Percentiles rank a stretch among this genome's conserved stretches.
Evolutionary conservation across 2,329 filamentous ascomycete genomes (phyloP).

Genomic region (Colletotrichum lini): DNA sequence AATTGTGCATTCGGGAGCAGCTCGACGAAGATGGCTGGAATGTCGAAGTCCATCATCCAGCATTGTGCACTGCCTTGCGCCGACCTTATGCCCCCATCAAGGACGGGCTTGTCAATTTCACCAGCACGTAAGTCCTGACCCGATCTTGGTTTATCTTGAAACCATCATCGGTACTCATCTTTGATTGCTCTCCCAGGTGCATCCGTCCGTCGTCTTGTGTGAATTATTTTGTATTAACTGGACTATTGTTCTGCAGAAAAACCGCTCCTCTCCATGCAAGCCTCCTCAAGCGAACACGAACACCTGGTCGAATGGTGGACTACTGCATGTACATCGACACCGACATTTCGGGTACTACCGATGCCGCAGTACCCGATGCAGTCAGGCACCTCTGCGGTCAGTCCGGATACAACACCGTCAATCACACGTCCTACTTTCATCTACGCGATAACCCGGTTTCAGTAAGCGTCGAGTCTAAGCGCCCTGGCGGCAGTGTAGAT

Average conservation of each 20-base stretch:
- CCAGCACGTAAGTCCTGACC: not conserved
- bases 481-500: not conserved
- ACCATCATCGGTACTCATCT: too few relatives aligned
- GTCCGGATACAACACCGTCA: constrained; percentile 2
- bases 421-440: not conserved
- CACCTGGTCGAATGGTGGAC: not conserved
- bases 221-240: too few relatives aligned
- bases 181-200: not conserved
- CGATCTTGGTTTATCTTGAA: not conserved
- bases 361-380: not conserved
- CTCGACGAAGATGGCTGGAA: not conserved
- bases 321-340: not conserved
- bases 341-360: not conserved
- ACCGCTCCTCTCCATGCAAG: not conserved
- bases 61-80: not conserved
- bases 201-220: not conserved
- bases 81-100: not conserved
- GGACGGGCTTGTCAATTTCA: not conserved
- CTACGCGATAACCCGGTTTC: not conserved
- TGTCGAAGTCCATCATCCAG: not conserved
- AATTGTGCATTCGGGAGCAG: not conserved
- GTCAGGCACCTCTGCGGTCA: not conserved
- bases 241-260: not conserved
- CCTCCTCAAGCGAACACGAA: not conserved
- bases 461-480: not conserved